phyloP scores from a whole-genome alignment of 768 basidiomycete genomes.

The Suillus tomentosus region DNA sequence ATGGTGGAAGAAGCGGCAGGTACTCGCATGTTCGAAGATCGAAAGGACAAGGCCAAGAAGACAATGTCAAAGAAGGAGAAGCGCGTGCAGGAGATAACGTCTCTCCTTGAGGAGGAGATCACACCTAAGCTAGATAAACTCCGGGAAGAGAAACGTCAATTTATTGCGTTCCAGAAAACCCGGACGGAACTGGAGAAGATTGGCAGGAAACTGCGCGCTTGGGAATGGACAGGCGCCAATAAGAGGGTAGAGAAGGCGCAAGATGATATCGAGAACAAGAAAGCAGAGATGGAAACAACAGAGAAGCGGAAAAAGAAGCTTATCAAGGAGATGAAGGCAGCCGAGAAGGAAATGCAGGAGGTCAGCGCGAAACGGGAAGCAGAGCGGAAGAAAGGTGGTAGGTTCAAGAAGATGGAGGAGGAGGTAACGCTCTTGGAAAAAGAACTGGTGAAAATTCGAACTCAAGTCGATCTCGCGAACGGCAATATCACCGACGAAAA shows the following conservation, averaged over 20 bases:
- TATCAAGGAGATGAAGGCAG: slow-evolving; percentile 54
- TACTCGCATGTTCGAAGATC: slow-evolving; percentile 98
- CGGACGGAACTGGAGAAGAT: slow-evolving; percentile 86
- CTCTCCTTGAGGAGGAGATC: slow-evolving; percentile 85
- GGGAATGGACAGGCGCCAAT: slow-evolving; percentile 77
- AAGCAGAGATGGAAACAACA: slow-evolving; percentile 47
- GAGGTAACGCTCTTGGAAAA: slow-evolving; percentile 78
- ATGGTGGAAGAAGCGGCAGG: slow-evolving; percentile 99
- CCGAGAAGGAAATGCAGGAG: slow-evolving; percentile 64
- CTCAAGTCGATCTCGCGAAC: slow-evolving; percentile 83
- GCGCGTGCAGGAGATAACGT: slow-evolving; percentile 85
- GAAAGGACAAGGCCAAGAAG: slow-evolving; percentile 94
- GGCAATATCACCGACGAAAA: slow-evolving; percentile 80
- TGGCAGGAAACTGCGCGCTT: slow-evolving; percentile 78
- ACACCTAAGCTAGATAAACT: slow-evolving; percentile 92
- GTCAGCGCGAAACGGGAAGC: slow-evolving; percentile 79
- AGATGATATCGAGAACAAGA: slow-evolving; percentile 52
- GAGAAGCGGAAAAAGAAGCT: slow-evolving; percentile 53
- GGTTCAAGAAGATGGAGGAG: slow-evolving; percentile 83
- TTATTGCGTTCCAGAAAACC: slow-evolving; percentile 88
- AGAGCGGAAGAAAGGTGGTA: slow-evolving; percentile 93
- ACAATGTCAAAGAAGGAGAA: slow-evolving; percentile 98
- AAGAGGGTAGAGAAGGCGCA: slow-evolving; percentile 56
- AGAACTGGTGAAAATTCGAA: slow-evolving; percentile 75
- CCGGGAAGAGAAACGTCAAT: slow-evolving; percentile 85